phyloP scores from a whole-genome alignment of 371 early-diverging fungal species.

The Thermomucor indicae-seudaticae region DNA sequence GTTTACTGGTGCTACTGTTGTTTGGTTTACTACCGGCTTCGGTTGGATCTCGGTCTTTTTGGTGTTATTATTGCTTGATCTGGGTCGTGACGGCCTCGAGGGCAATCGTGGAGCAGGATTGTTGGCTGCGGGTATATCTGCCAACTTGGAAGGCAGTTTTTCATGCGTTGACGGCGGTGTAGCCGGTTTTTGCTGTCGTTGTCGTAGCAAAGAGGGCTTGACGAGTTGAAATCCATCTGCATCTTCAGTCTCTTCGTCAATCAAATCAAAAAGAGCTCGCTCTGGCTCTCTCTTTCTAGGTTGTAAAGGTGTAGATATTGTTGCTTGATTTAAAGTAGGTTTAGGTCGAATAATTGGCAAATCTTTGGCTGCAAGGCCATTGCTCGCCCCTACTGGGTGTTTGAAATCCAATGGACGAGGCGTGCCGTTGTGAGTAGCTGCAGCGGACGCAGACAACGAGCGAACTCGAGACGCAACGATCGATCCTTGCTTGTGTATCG shows the following conservation, averaged over 20 bases:
- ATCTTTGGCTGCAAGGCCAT: background rate
- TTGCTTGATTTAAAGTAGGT: slow-evolving; percentile 1
- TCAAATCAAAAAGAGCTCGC: slow-evolving; percentile 6
- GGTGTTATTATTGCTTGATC: background rate
- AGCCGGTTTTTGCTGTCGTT: slow-evolving; percentile 1
- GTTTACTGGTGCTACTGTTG: too few species aligned
- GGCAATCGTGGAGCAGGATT: slow-evolving; percentile 39
- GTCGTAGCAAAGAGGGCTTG: slow-evolving; percentile 36
- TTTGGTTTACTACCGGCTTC: too few species aligned
- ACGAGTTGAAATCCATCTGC: slow-evolving; percentile 39
- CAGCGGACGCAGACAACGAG: background rate
- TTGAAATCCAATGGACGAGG: too few species aligned
- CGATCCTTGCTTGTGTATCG: too few species aligned
- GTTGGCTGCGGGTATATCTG: slow-evolving; percentile 8
- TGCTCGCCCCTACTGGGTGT: too few species aligned
- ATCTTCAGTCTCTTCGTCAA: slow-evolving; percentile 11
- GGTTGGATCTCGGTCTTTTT: background rate
- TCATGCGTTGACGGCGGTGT: slow-evolving; percentile 3
- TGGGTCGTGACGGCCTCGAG: slow-evolving; percentile 26
- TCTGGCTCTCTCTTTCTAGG: slow-evolving; percentile 3
- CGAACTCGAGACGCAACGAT: background rate
- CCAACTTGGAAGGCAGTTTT: slow-evolving; percentile 4
- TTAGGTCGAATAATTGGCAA: slow-evolving; percentile 9
- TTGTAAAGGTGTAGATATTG: slow-evolving; percentile 1
- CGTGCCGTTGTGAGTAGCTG: too few species aligned